Conservation (phyloP, 371 early-diverging fungal species). For the Conidiobolus incongruus region DNA sequence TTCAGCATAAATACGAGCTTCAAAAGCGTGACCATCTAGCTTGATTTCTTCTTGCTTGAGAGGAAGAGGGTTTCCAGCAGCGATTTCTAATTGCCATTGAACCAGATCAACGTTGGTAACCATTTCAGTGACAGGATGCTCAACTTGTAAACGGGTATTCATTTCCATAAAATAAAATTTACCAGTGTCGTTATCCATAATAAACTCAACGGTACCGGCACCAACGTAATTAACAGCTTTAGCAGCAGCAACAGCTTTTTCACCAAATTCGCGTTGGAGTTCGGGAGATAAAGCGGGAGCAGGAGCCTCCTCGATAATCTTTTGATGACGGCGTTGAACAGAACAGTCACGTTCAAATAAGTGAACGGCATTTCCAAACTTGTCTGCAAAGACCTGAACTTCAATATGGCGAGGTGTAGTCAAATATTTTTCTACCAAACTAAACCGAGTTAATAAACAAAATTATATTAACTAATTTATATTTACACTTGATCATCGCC, state of each 20-base stretch:
- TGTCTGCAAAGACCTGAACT: conserved; percentile 91
- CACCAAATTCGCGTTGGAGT: conserved; percentile 52
- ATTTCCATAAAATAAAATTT: conserved; percentile 96
- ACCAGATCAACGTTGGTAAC: conserved; percentile 84
- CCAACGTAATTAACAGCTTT: conserved; percentile 78
- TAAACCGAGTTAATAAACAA: neutral
- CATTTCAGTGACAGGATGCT: conserved; percentile 96
- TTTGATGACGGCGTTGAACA: conserved; percentile 93
- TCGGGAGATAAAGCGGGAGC: conserved; percentile 49
- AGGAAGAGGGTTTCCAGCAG: conserved; percentile 63
- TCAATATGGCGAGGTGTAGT: conserved; percentile 80
- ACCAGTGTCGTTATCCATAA: conserved; percentile 69
- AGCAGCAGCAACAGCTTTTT: conserved; percentile 82
- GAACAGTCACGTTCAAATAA: conserved; percentile 95
- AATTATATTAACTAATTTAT: neutral
- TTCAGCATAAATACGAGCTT: conserved; percentile 95
- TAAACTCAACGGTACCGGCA: conserved; percentile 95
- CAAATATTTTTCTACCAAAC: conserved; percentile 74
- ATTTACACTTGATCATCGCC: conserved; percentile 58
- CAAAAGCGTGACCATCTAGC: conserved; percentile 79
- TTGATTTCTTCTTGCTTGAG: conserved; percentile 40
- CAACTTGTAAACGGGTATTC: conserved; percentile 90
- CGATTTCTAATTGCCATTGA: conserved; percentile 74
- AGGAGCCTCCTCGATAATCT: conserved; percentile 89
- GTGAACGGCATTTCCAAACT: conserved; percentile 65